Evolutionary conservation across 345 rosid genomes (phyloP), one percentile per base, ranked within the genome.

Genomic region (Combretum micranthum): DNA sequence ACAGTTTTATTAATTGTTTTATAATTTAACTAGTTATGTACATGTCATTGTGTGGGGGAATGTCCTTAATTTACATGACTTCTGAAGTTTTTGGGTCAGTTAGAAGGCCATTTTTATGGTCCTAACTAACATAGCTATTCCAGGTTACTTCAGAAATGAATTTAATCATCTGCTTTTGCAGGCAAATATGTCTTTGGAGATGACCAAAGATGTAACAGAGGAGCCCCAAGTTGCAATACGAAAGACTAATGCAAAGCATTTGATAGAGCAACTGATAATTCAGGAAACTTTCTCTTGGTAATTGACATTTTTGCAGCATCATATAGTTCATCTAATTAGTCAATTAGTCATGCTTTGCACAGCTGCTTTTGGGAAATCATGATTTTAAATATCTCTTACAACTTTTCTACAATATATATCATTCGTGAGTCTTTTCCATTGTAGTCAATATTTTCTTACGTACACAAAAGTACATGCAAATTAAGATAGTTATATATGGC

Each of bases 221-320:
- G 77, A 66, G 62, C 69, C 71, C 43, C 67, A 44, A 53, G 52
- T 55, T 57, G 37, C 61, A 12, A 63, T 26, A 26, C 65, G 69
- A 77, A 82, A 56, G 66, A 60, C 53, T 65, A 79, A 72, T 56
- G 62, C 81, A 62, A 88, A 84, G 78, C 71, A 56, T 64, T 70
- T 79, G 56, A 89, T 93, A 69, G 97, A 82, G 70, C 86, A 64
- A 70, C 81, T 93, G 68, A 80, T 93, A 50, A 59, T 73, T 83
- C 80, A 69, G 74, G 94, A 84, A 73, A 86, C 82, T n/a, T 88
- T 83, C 69, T 79, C 96, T 43, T 78, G 99, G 97, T 92, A 84
- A 64, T 69, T 69, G 49, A 43, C 23, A 19, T 2, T 64, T 56
- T 59, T 13, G 52, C 50, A 39, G 26, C 44, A 37, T 39, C 12